Evolutionary conservation across 805 yeast genomes (phyloP), one percentile per base, ranked within the genome.

Genomic region (Candida patagonica): DNA sequence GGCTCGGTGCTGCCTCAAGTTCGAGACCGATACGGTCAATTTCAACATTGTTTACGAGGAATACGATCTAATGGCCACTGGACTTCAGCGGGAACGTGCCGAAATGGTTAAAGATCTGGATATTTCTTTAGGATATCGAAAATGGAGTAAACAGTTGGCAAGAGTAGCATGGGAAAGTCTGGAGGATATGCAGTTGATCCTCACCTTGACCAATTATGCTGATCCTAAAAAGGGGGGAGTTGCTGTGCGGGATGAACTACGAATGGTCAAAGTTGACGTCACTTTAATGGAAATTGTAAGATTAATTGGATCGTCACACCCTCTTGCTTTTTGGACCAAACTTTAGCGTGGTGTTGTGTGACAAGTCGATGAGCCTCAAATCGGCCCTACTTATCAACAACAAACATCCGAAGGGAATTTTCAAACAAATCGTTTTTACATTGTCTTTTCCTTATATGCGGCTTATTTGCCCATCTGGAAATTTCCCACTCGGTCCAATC

Each of bases 1-100:
- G 0, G 84, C 94, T 0, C 66, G 96, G 33, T 78, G 79, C 38
- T 66, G 75, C 19, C 66, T 73, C 37, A 81, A 78, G 49, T 67
- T 68, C 22, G 77, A 72, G 16, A 59, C 74, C 19, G 75, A 67
- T 10, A 66, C 68, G n/a, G 70, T 84, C 15, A 88, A 85, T 56
- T 78, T 87, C 59, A 83, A 82, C 48, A 61, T 86, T 42, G 81
- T 79, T 0, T 80, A 78, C 56, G 78, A 76, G 24, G 97, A 89
- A 56, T 89, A 85, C 57, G 53, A 55, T n/a, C 64, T 61, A 1
- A 69, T 78, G 66, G 65, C 76, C 32, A 69, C 71, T 40, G 45
- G 53, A 0, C 58, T 67, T 42, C 70, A 73, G 41, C 53, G 61
- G 4, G 65, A 65, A 20, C 57, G 61, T 35, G 57, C 60, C 2